Evolutionary conservation across 805 yeast species (phyloP), one percentile per base, ranked within the genome.

Genomic region (Spathaspora arborariae): DNA sequence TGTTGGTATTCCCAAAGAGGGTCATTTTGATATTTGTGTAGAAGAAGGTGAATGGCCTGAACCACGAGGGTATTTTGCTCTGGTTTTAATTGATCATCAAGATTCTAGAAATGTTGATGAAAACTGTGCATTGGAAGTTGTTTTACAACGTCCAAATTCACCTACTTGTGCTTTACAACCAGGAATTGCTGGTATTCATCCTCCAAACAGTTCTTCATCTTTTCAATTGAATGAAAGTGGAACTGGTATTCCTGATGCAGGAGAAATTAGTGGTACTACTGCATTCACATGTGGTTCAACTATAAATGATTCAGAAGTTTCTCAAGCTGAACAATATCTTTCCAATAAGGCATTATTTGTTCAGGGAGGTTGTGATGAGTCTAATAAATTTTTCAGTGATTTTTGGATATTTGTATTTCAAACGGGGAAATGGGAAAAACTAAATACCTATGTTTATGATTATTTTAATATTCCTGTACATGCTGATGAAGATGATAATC

Each of bases 41-140:
- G 47, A 34, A 19, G 39, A 43, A 20, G 39, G 21, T 2, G 47
- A 45, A 5, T 56, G 67, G 60, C 77, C 77, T 0, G 44, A 58
- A 2, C 68, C 73, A 4, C 52, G 77, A 52, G 77, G 76, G 1
- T 70, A 54, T 51, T 68, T 64, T 51, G 76, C 76, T 0, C 56
- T 48, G 39, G 47, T 65, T 2, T 52, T 72, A 39, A 58, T 70
- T 3, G 61, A 65, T 42, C 41, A 59, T 45, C 52, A 47, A 20
- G 47, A 44, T 19, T n/a, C n/a, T n/a, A 10, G 20, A 11, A 42
- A 45, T 4, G 50, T 45, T 7, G 60, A 57, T 13, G 57, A 52
- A 7, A 52, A 52, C 20, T 64, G 67, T 46, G 52, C 54, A 18
- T 47, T 46, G 13, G 54, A 48, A 39, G 55, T 51, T 27, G 13